Evolutionary conservation across 805 yeast genomes (phyloP).

Genomic region (Ogataea trehalophila): DNA sequence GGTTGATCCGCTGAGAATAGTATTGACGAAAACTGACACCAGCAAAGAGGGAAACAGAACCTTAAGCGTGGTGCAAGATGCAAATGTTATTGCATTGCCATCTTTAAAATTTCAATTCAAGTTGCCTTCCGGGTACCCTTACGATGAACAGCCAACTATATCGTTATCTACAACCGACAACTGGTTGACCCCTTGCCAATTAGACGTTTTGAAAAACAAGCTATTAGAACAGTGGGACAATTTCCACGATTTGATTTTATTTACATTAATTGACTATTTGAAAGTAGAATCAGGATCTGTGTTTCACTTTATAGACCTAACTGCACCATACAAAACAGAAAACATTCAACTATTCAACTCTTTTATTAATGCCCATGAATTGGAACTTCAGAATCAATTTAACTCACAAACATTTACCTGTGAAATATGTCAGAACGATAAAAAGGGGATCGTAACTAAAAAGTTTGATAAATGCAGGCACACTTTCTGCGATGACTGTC

Average conservation of each 20-base stretch:
- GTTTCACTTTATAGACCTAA: slow-evolving; percentile 11
- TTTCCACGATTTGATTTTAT: slow-evolving; percentile 35
- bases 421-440: slow-evolving; percentile 50
- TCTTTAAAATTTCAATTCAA: slow-evolving; percentile 26
- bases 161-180: slow-evolving; percentile 20
- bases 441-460: slow-evolving; percentile 39
- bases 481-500: slow-evolving; percentile 43
- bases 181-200: slow-evolving; percentile 27
- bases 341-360: slow-evolving; percentile 5
- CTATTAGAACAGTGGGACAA: slow-evolving; percentile 33
- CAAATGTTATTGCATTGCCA: slow-evolving; percentile 22
- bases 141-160: slow-evolving; percentile 25
- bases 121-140: slow-evolving; percentile 35
- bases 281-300: slow-evolving; percentile 17
- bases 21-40: slow-evolving; percentile 7
- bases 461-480: slow-evolving; percentile 43
- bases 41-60: too few species aligned
- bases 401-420: slow-evolving; percentile 39
- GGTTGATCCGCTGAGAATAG: slow-evolving; percentile 20
- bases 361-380: slow-evolving; percentile 20
- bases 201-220: slow-evolving; percentile 11
- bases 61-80: too few species aligned
- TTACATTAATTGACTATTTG: slow-evolving; percentile 39
- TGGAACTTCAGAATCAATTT: slow-evolving; percentile 26
- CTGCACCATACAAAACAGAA: slow-evolving; percentile 1